Evolutionary conservation across 306 rosid genomes (phyloP), one percentile per base, ranked within the genome.

Genomic region (Geum urbanum): DNA sequence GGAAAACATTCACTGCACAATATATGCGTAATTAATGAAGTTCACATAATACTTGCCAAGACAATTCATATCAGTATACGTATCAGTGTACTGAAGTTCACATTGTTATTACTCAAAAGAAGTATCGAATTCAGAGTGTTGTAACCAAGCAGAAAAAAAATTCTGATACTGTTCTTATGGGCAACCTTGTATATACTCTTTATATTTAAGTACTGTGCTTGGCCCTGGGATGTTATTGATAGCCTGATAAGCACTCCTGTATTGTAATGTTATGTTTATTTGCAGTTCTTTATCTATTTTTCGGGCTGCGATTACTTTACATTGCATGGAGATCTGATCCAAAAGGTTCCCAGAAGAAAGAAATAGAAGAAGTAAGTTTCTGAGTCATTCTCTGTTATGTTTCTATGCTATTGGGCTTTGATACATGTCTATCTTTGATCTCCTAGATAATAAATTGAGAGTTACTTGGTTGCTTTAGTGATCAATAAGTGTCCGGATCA

Each of bases 291-390:
- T 94, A 94, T 78, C 83, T 84, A 24, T 91, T 94, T 85, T 94
- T 94, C 73, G 99, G 99, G 57, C 77, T 89, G 82, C 84, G 99
- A 59, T 63, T 94, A 73, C 89, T 94, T 75, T 94, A 94, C 81
- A 91, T 94, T 81, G 99, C 99, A 41, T 94, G 99, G 97, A 94
- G 92, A 82, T 86, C 97, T 65, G 99, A 94, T 70, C 66, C 99
- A 66, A 94, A 91, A 87, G 53, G 89, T 54, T 94, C 99, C 51
- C 95, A 89, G 85, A 94, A 94, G 85, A 94, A 94, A 71, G 99
- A 94, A 87, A 91, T 94, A 79, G 99, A 94, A 84, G 99, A 94
- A 79, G 99, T 94, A 79, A 50, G 91, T 63, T 48, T 5, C 40
- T 14, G 13, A n/a, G 53, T 18, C 66, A 15, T 55, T 54, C 63